Percentiles rank a stretch among this genome's conserved stretches.
These are phyloP conservation scores for Boletus mariae DNA, from an alignment of 1,284 basidiomycete species.

Conservation along the genomic window DNA sequence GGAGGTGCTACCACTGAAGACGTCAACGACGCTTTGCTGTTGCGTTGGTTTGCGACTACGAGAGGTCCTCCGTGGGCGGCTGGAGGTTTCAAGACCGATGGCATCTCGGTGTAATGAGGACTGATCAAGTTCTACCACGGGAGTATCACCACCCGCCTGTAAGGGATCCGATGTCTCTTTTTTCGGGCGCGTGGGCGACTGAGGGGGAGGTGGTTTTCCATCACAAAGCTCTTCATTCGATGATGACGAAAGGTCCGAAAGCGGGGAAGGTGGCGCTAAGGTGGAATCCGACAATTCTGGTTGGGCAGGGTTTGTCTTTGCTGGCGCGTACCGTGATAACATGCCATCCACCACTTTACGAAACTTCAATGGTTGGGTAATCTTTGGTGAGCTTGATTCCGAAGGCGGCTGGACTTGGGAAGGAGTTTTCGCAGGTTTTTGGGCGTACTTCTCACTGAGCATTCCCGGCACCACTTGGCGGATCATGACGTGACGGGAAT, in stretches of 20 bases:
- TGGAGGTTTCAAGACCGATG: conserved; percentile 8
- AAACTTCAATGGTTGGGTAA: conserved; percentile 26
- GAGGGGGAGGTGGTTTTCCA: not conserved
- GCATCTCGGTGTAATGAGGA: conserved; percentile 5
- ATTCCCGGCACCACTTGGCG: conserved; percentile 40
- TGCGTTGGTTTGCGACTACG: conserved; percentile 46
- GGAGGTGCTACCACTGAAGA: conserved; percentile 35
- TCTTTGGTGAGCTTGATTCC: conserved; percentile 23
- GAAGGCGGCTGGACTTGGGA: conserved; percentile 11
- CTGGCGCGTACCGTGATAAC: conserved; percentile 28
- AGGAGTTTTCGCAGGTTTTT: conserved; percentile 16
- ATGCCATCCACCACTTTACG: conserved; percentile 38
- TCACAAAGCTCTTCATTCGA: conserved; percentile 18
- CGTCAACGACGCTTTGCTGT: conserved; percentile 37
- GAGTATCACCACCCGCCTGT: not conserved
- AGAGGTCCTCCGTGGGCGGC: conserved; percentile 45
- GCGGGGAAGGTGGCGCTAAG: conserved; percentile 18
- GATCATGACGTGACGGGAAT: conserved; percentile 26
- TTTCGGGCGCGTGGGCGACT: not conserved
- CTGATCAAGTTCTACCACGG: not conserved
- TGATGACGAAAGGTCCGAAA: conserved; percentile 29
- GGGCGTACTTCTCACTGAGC: conserved; percentile 30
- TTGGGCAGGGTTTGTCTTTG: conserved; percentile 14
- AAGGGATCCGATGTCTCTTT: conserved; percentile 2
- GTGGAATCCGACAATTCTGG: conserved; percentile 4